Conservation (phyloP, 192 early-diverging fungal genomes). For the Rhizophagus prolifer region DNA sequence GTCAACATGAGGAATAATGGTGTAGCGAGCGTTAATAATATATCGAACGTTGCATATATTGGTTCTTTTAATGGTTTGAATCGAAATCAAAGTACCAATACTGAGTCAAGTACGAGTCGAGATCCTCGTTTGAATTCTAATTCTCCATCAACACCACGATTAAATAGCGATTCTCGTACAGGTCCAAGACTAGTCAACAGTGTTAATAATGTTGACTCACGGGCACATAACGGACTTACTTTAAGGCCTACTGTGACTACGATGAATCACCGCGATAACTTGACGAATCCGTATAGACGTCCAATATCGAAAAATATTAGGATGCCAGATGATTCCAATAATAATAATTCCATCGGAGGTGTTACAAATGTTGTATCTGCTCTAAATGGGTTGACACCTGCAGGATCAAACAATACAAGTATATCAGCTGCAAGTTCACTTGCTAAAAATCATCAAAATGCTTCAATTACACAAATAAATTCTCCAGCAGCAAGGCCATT, state of each 20-base stretch:
- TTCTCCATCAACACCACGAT: background rate
- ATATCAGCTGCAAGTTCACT: background rate
- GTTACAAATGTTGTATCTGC: background rate
- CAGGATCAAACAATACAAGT: background rate
- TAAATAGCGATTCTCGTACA: background rate
- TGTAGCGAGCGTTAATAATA: background rate
- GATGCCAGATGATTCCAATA: background rate
- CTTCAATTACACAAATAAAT: background rate
- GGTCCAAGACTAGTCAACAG: background rate
- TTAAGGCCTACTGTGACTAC: background rate
- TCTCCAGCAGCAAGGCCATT: background rate
- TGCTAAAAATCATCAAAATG: background rate
- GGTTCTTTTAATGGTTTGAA: background rate
- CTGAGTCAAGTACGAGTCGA: background rate
- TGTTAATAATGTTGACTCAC: too few species aligned
- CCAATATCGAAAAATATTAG: background rate
- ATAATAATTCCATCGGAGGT: background rate
- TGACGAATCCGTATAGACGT: background rate
- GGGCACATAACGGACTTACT: background rate
- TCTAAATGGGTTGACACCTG: background rate
- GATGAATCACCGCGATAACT: background rate
- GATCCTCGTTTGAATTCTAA: background rate
- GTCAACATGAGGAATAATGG: background rate
- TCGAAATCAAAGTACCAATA: background rate
- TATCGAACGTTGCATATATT: background rate